Evolutionary conservation across 768 basidiomycete species (phyloP), one percentile per base, ranked within the genome.

Genomic region (Xanthoconium purpureum): DNA sequence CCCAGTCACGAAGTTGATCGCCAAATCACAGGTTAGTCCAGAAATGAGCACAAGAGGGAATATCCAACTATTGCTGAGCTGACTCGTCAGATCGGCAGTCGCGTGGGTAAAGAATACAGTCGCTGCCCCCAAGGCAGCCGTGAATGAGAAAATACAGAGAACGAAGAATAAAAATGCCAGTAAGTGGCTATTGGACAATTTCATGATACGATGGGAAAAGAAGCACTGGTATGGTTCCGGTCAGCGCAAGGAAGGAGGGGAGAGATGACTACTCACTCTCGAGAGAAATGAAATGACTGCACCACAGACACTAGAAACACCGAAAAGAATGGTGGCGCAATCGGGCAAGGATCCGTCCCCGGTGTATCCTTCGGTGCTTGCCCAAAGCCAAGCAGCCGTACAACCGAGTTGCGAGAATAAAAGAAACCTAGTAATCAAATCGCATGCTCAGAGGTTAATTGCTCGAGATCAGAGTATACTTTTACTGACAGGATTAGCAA

Each of bases 321-420:
- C 66, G 8, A 67, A 57, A 28, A 67, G 50, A 40, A 56, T 55
- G 18, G 48, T 10, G 13, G 61, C 55, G 11, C 55, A 65, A 28
- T 43, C 29, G 42, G 63, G 63, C 5, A 58, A 38, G 52, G 52
- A 43, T 28, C 24, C 24, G 2, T 44, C 40, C 18, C 28, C 38
- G 3, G 32, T 29, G 29, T 38, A 44, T n/a, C 13, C 47, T 54
- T 57, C 42, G 9, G 24, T 9, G 52, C 47, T 57, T 20, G 51
- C 55, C 66, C 66, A 66, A 47, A 67, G 54, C 66, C 66, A 66
- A 42, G 54, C 36, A 18, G 39, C 38, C 55, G 24, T 56, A 38
- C 60, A 65, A 37, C 56, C 53, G 30, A 66, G 54, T 17, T 66
- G 63, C 3, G 53, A 50, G 33, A 63, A 17, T 7, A 62, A 49